Conservation (phyloP, 371 early-diverging fungal genomes). For the Apophysomyces trapeziformis region DNA sequence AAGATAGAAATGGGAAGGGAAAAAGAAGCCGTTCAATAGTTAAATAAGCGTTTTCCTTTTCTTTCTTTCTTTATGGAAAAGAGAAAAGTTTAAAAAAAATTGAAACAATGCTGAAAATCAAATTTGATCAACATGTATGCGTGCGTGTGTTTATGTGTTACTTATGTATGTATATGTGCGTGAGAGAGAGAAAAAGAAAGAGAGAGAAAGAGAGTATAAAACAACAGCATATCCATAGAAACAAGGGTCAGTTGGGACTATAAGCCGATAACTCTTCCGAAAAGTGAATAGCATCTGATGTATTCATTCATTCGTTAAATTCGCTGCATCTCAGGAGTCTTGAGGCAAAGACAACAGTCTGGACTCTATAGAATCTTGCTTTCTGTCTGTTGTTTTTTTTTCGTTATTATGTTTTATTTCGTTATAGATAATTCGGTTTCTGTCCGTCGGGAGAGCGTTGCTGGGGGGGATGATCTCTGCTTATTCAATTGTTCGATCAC, state of each 20-base stretch:
- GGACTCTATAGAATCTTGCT: too few species aligned
- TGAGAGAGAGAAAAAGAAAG: neutral
- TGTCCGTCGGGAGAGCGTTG: neutral
- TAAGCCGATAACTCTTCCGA: slow-evolving; percentile 6
- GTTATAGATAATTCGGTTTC: neutral
- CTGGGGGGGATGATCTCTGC: slow-evolving; percentile 22
- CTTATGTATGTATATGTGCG: too few species aligned
- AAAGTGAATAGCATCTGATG: neutral
- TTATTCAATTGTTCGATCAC: slow-evolving; percentile 52
- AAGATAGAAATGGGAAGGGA: neutral
- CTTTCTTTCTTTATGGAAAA: too few species aligned
- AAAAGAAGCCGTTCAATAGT: neutral
- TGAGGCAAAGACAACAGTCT: too few species aligned
- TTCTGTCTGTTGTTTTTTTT: neutral
- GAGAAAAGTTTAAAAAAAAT: too few species aligned
- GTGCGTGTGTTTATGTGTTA: too few species aligned
- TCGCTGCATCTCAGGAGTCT: too few species aligned
- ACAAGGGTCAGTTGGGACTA: slow-evolving; percentile 2
- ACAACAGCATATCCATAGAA: neutral
- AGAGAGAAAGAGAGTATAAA: neutral
- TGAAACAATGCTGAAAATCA: too few species aligned
- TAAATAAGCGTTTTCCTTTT: neutral
- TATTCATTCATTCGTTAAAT: neutral
- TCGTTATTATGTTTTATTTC: neutral
- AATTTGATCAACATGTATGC: too few species aligned